Evolutionary conservation across 352 stramenopile species (phyloP).

Genomic region (Salisapilia sapeloensis): DNA sequence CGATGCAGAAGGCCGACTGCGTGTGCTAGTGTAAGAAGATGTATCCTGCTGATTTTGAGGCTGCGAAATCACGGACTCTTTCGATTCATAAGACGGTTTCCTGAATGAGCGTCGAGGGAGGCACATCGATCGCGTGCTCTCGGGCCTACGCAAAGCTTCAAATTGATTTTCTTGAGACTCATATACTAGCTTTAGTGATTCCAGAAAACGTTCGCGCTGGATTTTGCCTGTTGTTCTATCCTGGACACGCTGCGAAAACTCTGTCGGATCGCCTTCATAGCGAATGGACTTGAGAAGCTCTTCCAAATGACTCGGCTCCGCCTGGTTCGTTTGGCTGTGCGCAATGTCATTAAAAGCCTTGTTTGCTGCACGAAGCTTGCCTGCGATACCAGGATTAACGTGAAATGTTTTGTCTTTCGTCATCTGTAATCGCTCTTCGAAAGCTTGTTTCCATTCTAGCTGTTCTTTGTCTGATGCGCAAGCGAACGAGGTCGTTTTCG

Average conservation of each 20-base stretch:
- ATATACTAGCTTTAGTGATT: too few species aligned
- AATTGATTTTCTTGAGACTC: too few species aligned
- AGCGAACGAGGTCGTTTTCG: constrained; percentile 38
- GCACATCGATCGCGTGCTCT: too few species aligned
- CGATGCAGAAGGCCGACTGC: too few species aligned
- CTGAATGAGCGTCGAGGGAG: neutral
- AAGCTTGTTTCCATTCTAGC: constrained; percentile 29
- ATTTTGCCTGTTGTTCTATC: too few species aligned
- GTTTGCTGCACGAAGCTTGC: neutral
- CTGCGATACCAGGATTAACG: neutral
- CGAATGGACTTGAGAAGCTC: constrained; percentile 7
- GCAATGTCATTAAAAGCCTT: neutral
- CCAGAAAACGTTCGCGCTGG: too few species aligned
- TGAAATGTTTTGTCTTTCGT: neutral
- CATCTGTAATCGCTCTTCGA: constrained; percentile 12
- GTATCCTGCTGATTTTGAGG: constrained; percentile 11
- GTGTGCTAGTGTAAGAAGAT: constrained; percentile 8
- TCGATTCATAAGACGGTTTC: neutral
- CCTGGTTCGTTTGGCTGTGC: neutral
- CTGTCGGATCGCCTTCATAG: neutral
- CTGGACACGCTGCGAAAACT: too few species aligned
- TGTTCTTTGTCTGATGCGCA: constrained; percentile 37
- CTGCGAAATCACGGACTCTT: constrained; percentile 6
- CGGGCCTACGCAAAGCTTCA: too few species aligned
- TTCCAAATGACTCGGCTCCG: neutral